A percentile compares a stretch with the other conserved stretches of the same genome.
phyloP scores from a whole-genome alignment of 768 basidiomycete species.

The Suillus alpinus region DNA sequence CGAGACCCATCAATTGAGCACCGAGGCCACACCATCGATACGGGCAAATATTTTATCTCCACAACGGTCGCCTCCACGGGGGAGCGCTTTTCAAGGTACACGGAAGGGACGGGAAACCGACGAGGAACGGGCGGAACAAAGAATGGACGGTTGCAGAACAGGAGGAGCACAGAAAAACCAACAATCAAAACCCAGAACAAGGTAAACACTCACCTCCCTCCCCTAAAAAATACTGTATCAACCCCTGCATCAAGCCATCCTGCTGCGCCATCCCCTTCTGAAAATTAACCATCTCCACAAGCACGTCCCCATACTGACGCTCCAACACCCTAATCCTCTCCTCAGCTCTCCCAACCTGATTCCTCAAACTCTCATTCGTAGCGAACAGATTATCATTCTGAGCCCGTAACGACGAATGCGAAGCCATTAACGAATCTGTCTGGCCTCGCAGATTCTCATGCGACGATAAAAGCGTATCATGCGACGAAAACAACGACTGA shows the following conservation, averaged over 20 bases:
- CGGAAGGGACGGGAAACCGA: constrained; percentile 1
- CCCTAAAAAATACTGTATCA: constrained; percentile 80
- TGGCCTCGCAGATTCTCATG: constrained; percentile 34
- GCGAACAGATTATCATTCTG: constrained; percentile 30
- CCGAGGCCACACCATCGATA: background rate
- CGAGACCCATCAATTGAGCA: background rate
- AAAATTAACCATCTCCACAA: constrained; percentile 70
- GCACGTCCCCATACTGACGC: constrained; percentile 63
- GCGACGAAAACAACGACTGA: constrained; percentile 25
- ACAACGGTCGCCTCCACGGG: background rate
- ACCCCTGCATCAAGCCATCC: constrained; percentile 76
- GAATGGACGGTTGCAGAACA: no score
- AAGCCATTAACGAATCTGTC: constrained; percentile 29
- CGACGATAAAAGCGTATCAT: constrained; percentile 27
- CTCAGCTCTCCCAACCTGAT: constrained; percentile 37
- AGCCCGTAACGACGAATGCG: constrained; percentile 23
- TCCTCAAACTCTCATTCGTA: constrained; percentile 25
- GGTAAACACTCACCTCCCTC: constrained; percentile 47
- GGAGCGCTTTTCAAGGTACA: background rate
- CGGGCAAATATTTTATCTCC: background rate
- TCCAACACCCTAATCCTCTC: constrained; percentile 57
- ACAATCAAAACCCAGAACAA: no score
- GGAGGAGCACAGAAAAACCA: no score
- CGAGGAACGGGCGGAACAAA: background rate
- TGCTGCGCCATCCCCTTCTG: constrained; percentile 79